Evolutionary conservation across 192 early-diverging fungal species (phyloP).

Genomic region (Backusella tarrabulga): DNA sequence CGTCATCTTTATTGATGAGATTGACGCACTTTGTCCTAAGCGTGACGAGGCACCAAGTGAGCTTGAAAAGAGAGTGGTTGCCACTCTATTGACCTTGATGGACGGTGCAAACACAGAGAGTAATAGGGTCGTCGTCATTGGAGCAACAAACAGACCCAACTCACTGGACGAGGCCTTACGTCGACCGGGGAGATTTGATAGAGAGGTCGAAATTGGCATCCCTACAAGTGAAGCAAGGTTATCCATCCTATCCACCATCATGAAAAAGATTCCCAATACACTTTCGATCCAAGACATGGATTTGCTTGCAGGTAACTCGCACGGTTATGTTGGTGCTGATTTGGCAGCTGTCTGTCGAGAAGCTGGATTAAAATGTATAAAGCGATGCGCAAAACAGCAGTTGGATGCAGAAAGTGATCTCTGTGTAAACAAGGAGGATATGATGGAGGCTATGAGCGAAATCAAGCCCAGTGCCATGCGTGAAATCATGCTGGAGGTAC

Average conservation of each 20-base stretch:
- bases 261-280: conserved; percentile 66
- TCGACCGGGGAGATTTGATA: conserved; percentile 92
- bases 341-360: conserved; percentile 83
- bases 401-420: conserved; percentile 31
- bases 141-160: conserved; percentile 91
- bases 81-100: conserved; percentile 92
- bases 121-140: conserved; percentile 74
- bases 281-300: conserved; percentile 59
- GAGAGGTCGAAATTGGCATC: conserved; percentile 96
- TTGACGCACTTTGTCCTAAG: conserved; percentile 89
- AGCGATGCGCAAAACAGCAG: conserved; percentile 32
- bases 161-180: conserved; percentile 87
- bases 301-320: conserved; percentile 61
- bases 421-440: conserved; percentile 52
- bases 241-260: conserved; percentile 71
- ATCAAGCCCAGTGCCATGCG: conserved; percentile 84
- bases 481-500: conserved; percentile 89
- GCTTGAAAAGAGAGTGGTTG: conserved; percentile 87
- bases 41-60: conserved; percentile 80
- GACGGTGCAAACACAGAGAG: conserved; percentile 59
- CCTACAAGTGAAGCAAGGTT: conserved; percentile 66
- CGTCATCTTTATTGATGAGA: conserved; percentile 93
- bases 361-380: conserved; percentile 80
- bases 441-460: conserved; percentile 51
- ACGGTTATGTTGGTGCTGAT: conserved; percentile 99